Evolutionary conservation across 2,329 filamentous ascomycete species (phyloP).

Genomic region (Sclerotinia minor): DNA sequence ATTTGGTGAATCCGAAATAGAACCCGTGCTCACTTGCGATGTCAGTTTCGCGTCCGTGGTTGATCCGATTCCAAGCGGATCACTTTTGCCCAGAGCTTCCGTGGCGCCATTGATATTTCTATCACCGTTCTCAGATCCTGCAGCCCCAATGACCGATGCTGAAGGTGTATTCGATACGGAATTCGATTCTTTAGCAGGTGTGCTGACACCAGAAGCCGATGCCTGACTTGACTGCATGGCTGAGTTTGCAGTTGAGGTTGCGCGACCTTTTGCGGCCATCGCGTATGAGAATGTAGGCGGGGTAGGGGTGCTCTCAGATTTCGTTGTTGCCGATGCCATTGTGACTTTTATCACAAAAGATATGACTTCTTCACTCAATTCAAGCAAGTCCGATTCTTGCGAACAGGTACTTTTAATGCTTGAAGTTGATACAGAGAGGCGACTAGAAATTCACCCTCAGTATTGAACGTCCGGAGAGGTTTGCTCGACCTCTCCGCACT

Average conservation of each 20-base stretch:
- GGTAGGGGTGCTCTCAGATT: conserved; percentile 39
- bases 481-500: conserved; percentile 44
- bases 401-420: conserved; percentile 9
- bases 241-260: conserved; percentile 34
- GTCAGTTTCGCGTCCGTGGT: conserved; percentile 33
- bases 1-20: conserved; percentile 54
- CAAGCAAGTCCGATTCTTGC: conserved; percentile 18
- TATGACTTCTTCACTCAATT: conserved; percentile 17
- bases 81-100: conserved; percentile 31
- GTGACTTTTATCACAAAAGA: conserved; percentile 29
- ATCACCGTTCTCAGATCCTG: conserved; percentile 36
- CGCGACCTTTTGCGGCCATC: conserved; percentile 84
- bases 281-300: conserved; percentile 83
- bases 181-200: conserved; percentile 37
- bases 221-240: conserved; percentile 37
- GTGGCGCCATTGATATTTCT: conserved; percentile 34
- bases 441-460: conserved; percentile 36
- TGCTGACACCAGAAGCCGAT: conserved; percentile 39
- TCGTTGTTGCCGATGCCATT: conserved; percentile 47
- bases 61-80: conserved; percentile 29
- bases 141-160: conserved; percentile 31
- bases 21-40: conserved; percentile 38
- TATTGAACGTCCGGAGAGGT: conserved; percentile 44
- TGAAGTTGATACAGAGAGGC: conserved; percentile 30
- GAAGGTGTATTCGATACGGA: conserved; percentile 37